Conservation (phyloP, 192 early-diverging fungal genomes). For the Chytriomyces confervae region DNA sequence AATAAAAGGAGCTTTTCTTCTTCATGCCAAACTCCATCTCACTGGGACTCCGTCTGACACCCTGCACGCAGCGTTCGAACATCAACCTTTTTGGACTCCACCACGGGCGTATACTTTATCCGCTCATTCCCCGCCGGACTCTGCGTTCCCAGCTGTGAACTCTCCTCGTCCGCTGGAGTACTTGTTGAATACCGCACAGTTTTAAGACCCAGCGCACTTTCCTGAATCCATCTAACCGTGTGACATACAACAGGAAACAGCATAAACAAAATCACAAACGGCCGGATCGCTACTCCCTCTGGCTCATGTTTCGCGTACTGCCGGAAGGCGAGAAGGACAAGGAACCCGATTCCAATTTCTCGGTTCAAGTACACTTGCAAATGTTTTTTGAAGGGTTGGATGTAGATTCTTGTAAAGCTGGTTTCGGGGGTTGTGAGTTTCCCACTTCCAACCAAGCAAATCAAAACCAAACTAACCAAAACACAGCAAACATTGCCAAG, state of each 20-base stretch:
- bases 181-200: too few relatives aligned
- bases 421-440: not conserved
- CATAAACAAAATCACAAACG: constrained; percentile 1
- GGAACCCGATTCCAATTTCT: constrained; percentile 22
- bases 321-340: constrained; percentile 23
- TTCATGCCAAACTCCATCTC: too few relatives aligned
- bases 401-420: constrained; percentile 19
- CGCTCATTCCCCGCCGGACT: too few relatives aligned
- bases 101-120: too few relatives aligned
- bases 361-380: constrained; percentile 36
- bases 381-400: constrained; percentile 29
- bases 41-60: too few relatives aligned
- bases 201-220: not conserved
- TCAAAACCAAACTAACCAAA: not conserved
- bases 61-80: too few relatives aligned
- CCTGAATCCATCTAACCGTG: constrained; percentile 14
- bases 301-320: constrained; percentile 17
- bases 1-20: too few relatives aligned
- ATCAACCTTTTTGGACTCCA: too few relatives aligned
- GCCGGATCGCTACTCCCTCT: not conserved
- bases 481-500: not conserved
- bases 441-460: not conserved
- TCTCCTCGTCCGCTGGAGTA: too few relatives aligned
- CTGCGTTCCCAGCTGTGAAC: too few relatives aligned
- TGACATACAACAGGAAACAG: constrained; percentile 16